Evolutionary conservation across 1,284 basidiomycete genomes (phyloP).

Genomic region (Athelia psychrophila): DNA sequence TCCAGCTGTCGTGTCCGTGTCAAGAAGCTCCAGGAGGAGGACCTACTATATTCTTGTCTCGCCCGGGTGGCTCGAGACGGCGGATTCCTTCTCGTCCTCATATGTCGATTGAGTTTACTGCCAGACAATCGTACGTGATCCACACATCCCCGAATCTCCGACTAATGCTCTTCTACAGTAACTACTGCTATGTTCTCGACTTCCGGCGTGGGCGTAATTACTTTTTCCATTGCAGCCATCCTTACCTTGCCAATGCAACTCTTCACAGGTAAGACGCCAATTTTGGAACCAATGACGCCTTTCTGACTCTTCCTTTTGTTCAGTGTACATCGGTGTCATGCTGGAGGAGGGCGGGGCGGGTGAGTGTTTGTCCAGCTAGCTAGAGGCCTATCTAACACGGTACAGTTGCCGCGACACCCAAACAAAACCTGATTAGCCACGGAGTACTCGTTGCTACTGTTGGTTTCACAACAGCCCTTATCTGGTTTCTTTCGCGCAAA

Average conservation of each 20-base stretch:
- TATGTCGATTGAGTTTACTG: conserved; percentile 76
- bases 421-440: conserved; percentile 61
- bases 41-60: conserved; percentile 75
- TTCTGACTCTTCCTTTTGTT: too few relatives aligned
- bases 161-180: conserved; percentile 24
- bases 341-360: conserved; percentile 45
- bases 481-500: conserved; percentile 79
- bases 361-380: too few relatives aligned
- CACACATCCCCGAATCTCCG: too few relatives aligned
- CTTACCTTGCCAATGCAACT: conserved; percentile 80
- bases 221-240: conserved; percentile 69
- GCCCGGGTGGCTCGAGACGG: conserved; percentile 77
- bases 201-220: conserved; percentile 72
- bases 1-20: conserved; percentile 61
- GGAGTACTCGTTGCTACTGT: conserved; percentile 62
- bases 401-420: conserved; percentile 38
- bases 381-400: conserved; percentile 27
- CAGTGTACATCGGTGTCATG: conserved; percentile 75
- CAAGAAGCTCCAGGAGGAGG: conserved; percentile 68
- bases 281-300: conserved; percentile 47
- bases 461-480: conserved; percentile 72
- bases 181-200: conserved; percentile 79
- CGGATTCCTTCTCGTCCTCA: conserved; percentile 74
- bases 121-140: conserved; percentile 68
- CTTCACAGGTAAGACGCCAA: conserved; percentile 71